A percentile compares a stretch with the other conserved stretches of the same genome.
Conservation (phyloP, 441 rosid genomes). For the Corymbia citriodora region DNA sequence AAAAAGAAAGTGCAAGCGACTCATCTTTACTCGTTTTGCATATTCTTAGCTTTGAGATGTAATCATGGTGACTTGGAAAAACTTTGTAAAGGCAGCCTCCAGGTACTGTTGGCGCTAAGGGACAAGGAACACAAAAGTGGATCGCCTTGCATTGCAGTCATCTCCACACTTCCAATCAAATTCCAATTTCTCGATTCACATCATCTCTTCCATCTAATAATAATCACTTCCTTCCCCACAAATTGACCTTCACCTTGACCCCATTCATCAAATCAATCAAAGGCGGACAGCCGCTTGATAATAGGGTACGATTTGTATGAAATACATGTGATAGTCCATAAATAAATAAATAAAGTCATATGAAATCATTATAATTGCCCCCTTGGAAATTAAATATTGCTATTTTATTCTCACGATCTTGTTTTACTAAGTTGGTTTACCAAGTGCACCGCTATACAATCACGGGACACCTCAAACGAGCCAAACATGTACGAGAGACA, state of each 20-base stretch:
- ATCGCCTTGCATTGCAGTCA: neutral
- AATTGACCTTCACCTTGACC: neutral
- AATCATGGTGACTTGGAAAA: neutral
- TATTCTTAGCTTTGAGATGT: neutral
- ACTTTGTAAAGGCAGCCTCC: neutral
- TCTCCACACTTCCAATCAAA: neutral
- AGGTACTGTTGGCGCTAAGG: neutral
- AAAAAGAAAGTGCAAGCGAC: neutral
- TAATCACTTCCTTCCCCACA: neutral
- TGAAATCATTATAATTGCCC: neutral
- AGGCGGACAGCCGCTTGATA: neutral
- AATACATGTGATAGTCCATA: neutral
- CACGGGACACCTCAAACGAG: neutral
- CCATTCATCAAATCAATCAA: neutral
- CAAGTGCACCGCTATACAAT: neutral
- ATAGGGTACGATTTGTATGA: neutral
- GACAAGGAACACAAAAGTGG: neutral
- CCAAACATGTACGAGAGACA: neutral
- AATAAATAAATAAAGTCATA: neutral
- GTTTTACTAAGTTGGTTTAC: neutral
- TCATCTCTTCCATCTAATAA: neutral
- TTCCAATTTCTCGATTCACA: neutral
- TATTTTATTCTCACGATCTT: neutral
- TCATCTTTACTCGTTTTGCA: neutral
- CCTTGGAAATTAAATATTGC: neutral